Evolutionary conservation across 352 stramenopile genomes (phyloP), one percentile per base, ranked within the genome.

Genomic region (Pythium aristosporum): DNA sequence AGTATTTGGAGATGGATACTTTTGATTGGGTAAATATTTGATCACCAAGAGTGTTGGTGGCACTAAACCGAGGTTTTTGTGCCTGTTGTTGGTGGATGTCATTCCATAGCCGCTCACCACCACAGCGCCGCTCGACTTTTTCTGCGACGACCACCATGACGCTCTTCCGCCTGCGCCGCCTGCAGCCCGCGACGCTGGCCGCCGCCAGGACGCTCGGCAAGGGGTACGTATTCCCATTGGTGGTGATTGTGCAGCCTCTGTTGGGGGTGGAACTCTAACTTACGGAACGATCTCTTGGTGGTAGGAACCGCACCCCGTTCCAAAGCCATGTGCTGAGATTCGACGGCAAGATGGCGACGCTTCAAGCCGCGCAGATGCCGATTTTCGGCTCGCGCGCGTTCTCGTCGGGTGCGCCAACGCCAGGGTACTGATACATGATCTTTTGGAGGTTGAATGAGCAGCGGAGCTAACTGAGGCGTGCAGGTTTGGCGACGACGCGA

Each of bases 131-230:
- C 5, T 49, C 25, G 20, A 32, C 21, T 8, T 32, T 16, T 52
- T 28, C 28, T 32, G 42, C 42, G 53, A 61, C 43, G 54, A 25
- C 41, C 28, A 79, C 73, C 59, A 89, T 87, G 77, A 69, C 74
- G 70, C 65, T 91, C 72, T 65, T 87, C 63, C 68, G 74, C 52
- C 79, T 87, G 82, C 77, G 77, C 63, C 79, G 80, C 51, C 73
- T 85, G 73, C 82, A 89, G 68, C 80, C 80, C 7, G 66, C 70
- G 56, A 65, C 72, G 23, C 55, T 68, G 61, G 67, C 63, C 32
- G 70, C 78, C 47, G 48, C 48, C 58, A 65, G 63, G 57, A 46
- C 57, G 30, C 18, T 65, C 44, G 34, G 32, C 57, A 65, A 54
- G 46, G 52, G 50, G 64, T 71, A 66, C 57, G 57, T 61, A 51